These are phyloP conservation scores for Reutealis trisperma DNA, from an alignment of 345 rosid genomes.

Conservation along the genomic window DNA sequence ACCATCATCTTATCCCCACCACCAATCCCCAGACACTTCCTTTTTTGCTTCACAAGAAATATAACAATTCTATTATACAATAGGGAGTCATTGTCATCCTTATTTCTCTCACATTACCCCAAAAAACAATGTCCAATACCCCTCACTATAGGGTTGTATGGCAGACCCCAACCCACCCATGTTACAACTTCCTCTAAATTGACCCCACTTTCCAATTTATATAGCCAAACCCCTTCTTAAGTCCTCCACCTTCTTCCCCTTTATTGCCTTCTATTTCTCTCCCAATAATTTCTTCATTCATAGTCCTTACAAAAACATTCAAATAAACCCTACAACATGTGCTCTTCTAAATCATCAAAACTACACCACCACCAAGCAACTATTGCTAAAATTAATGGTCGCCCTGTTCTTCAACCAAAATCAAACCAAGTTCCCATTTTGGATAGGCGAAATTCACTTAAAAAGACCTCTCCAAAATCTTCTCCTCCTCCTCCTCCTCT, in stretches of 20 bases:
- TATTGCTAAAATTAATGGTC: conserved; percentile 50
- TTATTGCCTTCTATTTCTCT: not conserved
- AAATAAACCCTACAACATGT: conserved; percentile 35
- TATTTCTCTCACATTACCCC: conserved; percentile 6
- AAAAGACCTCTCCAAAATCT: conserved; percentile 38
- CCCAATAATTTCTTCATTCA: not conserved
- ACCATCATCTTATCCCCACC: conserved; percentile 3
- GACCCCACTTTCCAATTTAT: conserved; percentile 35
- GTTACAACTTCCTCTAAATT: conserved; percentile 26
- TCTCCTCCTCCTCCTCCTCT: conserved; percentile 24
- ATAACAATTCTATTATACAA: not conserved
- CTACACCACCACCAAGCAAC: not conserved
- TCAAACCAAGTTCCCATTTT: conserved; percentile 57
- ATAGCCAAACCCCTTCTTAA: conserved; percentile 16
- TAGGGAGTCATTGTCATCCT: conserved; percentile 23
- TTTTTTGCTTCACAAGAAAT: not conserved
- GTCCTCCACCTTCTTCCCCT: conserved; percentile 4
- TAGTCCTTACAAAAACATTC: conserved; percentile 12
- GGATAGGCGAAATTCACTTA: conserved; percentile 45
- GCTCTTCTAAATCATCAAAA: conserved; percentile 45
- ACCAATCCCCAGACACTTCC: conserved; percentile 4
- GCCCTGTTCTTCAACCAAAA: conserved; percentile 67
- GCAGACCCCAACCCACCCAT: conserved; percentile 41
- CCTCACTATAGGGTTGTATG: conserved; percentile 29
- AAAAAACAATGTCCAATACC: conserved; percentile 18